Evolutionary conservation across 805 yeast species (phyloP).

Genomic region (Lachancea sp.): DNA sequence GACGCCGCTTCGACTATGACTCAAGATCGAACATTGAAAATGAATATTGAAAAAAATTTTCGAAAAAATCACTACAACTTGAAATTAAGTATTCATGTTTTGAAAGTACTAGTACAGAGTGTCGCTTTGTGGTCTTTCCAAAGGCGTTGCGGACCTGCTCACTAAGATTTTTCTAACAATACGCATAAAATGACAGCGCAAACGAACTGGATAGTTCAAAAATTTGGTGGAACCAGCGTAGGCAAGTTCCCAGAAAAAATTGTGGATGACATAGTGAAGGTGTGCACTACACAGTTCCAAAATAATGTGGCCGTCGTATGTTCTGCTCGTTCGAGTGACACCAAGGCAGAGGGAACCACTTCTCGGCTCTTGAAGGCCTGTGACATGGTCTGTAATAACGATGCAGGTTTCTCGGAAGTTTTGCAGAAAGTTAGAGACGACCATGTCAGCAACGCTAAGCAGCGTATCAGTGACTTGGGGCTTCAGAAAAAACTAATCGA

Average conservation of each 20-base stretch:
- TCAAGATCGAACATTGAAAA: too few relatives aligned
- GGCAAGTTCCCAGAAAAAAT: slow-evolving; percentile 89
- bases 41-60: too few relatives aligned
- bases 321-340: slow-evolving; percentile 85
- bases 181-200: slow-evolving; percentile 7
- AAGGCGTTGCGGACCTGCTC: not conserved
- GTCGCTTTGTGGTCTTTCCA: not conserved
- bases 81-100: too few relatives aligned
- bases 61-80: too few relatives aligned
- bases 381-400: slow-evolving; percentile 55
- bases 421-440: slow-evolving; percentile 69
- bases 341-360: slow-evolving; percentile 94
- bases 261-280: slow-evolving; percentile 75
- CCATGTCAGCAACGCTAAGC: slow-evolving; percentile 67
- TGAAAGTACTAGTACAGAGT: not conserved
- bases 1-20: too few relatives aligned
- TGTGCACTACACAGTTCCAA: slow-evolving; percentile 40
- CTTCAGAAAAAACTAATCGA: slow-evolving; percentile 49
- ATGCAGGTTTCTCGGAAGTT: slow-evolving; percentile 49
- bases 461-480: slow-evolving; percentile 39
- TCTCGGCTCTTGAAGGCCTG: slow-evolving; percentile 80
- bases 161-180: not conserved
- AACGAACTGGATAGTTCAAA: slow-evolving; percentile 72
- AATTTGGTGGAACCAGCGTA: slow-evolving; percentile 95
- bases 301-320: slow-evolving; percentile 88